Evolutionary conservation across 352 stramenopile genomes (phyloP).

Genomic region (Salisapilia sapeloensis): DNA sequence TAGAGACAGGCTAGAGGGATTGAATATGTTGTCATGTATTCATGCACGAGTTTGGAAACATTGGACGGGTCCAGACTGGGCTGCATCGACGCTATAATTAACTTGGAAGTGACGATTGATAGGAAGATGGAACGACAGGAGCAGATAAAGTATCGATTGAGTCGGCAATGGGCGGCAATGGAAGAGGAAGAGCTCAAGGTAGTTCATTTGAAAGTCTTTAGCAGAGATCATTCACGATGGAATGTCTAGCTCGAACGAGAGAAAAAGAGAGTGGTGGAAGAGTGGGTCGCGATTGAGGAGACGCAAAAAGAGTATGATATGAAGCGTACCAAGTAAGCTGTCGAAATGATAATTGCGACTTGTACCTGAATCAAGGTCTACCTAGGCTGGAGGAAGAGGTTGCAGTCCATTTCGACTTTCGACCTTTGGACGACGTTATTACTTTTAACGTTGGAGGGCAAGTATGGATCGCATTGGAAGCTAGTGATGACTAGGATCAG

Average conservation of each 20-base stretch:
- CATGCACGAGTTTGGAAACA: too few species aligned
- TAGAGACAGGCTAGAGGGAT: too few species aligned
- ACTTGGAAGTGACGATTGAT: too few species aligned
- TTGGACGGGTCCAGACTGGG: too few species aligned
- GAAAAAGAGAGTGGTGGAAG: slow-evolving; percentile 54
- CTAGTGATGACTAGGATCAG: too few species aligned
- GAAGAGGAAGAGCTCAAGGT: too few species aligned
- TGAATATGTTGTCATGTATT: too few species aligned
- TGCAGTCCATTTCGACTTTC: slow-evolving; percentile 34
- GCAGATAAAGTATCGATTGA: too few species aligned
- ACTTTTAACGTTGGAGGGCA: slow-evolving; percentile 58
- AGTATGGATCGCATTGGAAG: slow-evolving; percentile 4
- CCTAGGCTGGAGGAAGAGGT: slow-evolving; percentile 42
- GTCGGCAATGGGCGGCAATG: too few species aligned
- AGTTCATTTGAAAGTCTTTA: background rate
- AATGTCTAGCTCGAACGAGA: slow-evolving; percentile 38
- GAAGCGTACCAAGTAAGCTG: slow-evolving; percentile 32
- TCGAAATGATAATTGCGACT: background rate
- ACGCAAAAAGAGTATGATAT: slow-evolving; percentile 38
- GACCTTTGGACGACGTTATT: slow-evolving; percentile 23
- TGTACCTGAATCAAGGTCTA: background rate
- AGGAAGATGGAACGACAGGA: too few species aligned
- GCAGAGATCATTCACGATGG: too few species aligned
- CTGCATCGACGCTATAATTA: too few species aligned
- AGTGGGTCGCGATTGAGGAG: slow-evolving; percentile 53